These are phyloP conservation scores for Plantago lanceolata DNA, from an alignment of 305 asterid species.

Conservation along the genomic window DNA sequence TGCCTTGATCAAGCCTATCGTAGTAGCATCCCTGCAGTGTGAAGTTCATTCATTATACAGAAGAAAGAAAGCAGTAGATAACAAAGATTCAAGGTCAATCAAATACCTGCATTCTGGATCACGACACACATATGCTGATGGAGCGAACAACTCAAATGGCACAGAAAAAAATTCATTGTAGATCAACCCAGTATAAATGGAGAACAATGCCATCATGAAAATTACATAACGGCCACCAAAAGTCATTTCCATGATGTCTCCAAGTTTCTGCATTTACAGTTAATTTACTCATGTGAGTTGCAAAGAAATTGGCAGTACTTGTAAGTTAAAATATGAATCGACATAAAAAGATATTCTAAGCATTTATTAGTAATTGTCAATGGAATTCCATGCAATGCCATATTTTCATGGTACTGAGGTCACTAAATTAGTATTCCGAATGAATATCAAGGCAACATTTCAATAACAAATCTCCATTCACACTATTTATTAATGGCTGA, in stretches of 20 bases:
- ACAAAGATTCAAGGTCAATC: constrained; percentile 17
- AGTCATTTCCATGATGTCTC: constrained; percentile 89
- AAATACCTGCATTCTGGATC: constrained; percentile 82
- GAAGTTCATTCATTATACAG: constrained; percentile 23
- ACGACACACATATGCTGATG: constrained; percentile 78
- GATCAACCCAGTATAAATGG: constrained; percentile 81
- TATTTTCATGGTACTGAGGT: neutral
- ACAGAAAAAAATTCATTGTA: constrained; percentile 83
- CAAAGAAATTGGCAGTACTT: neutral
- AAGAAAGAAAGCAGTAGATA: constrained; percentile 21
- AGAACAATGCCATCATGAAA: constrained; percentile 76
- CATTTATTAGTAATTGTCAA: neutral
- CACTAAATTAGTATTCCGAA: neutral
- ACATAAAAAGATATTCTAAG: too few relatives aligned
- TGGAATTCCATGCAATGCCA: neutral
- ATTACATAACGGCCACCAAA: constrained; percentile 93
- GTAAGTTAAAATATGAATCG: too few relatives aligned
- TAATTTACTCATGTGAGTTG: constrained; percentile 20
- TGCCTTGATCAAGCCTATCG: constrained; percentile 43
- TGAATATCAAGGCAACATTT: neutral
- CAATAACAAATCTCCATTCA: neutral
- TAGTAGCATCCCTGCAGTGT: constrained; percentile 60
- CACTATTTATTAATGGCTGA: neutral
- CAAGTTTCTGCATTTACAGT: constrained; percentile 72
- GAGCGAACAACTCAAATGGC: constrained; percentile 75